Base-by-base conservation (phyloP, 305 asterid genomes). In the Fraxinus ornus region DNA sequence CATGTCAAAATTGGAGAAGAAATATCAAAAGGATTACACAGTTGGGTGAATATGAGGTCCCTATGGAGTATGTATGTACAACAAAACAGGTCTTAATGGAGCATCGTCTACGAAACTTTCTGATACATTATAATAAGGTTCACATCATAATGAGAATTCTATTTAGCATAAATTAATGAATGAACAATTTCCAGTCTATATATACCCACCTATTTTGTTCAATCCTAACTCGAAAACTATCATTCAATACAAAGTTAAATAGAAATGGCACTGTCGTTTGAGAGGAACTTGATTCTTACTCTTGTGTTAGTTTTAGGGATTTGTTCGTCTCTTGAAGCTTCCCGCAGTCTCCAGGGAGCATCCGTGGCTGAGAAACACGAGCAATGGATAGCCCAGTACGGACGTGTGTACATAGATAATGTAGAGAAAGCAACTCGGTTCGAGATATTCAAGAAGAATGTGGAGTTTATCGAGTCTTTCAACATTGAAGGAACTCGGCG, bases 401-500 rank as follows among this genome's bases (percentile, higher is more conserved):
- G 73, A 52, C 72, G 78, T 21, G 57, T 19, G 30, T 73, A 74
- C 83, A 33, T 12, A 49, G 60, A 33, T 17, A 6, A 13, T 6
- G 32, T 28, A 33, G 79, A 80, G 79, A 73, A 52, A 37, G 79
- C 73, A 19, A 55, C 49, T 7, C 68, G 36, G 57, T 80, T 80
- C 33, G 28, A 70, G 21, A 80, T 80, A 55, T 80, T 80, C 74
- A 52, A 80, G 52, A 36, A 80, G 71, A 80, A 73, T 74, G 83
- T 72, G 36, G 83, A 80, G 39, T 74, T 73, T 52, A 55, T 80
- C 3, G 75, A 80, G 35, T 73, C 30, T 21, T 47, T 55, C 62
- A 74, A 80, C 75, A 22, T 24, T 5, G 75, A 5, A 4, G 72
- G 83, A 4, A 71, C 15, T 24, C 35, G 10, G 83, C 3, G 73